Conservation (phyloP, 495 filamentous ascomycete species). For the Rhizodiscina lignyota region DNA sequence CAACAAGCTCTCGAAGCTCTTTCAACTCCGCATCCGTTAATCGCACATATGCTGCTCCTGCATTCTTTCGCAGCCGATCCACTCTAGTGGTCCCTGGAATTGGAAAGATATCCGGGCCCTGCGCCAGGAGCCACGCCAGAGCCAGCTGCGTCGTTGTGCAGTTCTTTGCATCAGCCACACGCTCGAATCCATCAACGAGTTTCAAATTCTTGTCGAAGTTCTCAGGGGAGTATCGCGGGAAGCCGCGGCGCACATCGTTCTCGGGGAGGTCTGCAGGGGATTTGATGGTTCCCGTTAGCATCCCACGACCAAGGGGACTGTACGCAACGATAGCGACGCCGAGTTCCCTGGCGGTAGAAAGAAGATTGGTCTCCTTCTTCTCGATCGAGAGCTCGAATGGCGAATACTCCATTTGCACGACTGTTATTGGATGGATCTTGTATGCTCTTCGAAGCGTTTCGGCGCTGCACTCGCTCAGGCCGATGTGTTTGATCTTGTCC, state of each 20-base stretch:
- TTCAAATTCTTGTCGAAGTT: constrained; percentile 38
- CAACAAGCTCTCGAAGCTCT: constrained; percentile 21
- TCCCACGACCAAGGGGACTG: constrained; percentile 42
- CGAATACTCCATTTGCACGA: constrained; percentile 1
- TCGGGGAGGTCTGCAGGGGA: constrained; percentile 28
- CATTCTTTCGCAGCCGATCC: background rate
- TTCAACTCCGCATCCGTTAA: constrained; percentile 20
- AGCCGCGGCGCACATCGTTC: constrained; percentile 21
- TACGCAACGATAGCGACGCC: constrained; percentile 18
- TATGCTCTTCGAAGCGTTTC: constrained; percentile 1
- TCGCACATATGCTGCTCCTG: constrained; percentile 9
- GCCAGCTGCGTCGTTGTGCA: constrained; percentile 31
- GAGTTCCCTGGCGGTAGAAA: background rate
- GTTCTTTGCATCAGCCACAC: constrained; percentile 30
- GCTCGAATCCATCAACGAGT: constrained; percentile 26
- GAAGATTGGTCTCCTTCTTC: background rate
- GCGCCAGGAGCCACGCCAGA: constrained; percentile 41
- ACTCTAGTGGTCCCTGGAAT: constrained; percentile 29
- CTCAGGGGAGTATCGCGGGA: constrained; percentile 31
- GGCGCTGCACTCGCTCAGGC: constrained; percentile 1
- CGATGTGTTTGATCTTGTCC: background rate
- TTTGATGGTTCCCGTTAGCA: constrained; percentile 33
- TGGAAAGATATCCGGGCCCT: constrained; percentile 44
- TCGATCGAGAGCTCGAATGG: constrained; percentile 1
- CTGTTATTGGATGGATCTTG: constrained; percentile 1